phyloP scores from a whole-genome alignment of 352 stramenopile species.

The Phytophthora colocasiae region DNA sequence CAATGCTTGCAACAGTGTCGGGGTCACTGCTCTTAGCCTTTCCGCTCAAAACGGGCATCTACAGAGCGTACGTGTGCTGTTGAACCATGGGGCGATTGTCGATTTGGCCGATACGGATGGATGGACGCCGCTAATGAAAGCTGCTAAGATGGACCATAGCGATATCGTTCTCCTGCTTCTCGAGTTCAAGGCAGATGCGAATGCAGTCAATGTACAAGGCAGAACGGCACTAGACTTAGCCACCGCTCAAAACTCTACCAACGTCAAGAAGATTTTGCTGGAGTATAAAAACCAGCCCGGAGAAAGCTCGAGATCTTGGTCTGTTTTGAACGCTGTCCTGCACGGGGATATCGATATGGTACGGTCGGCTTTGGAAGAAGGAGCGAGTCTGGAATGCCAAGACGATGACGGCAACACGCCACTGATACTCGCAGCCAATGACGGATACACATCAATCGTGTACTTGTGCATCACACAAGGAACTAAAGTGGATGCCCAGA shows the following conservation, averaged over 20 bases:
- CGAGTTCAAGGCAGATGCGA: background rate
- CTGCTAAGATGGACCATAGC: background rate
- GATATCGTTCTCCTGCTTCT: background rate
- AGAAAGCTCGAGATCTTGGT: background rate
- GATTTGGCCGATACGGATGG: constrained; percentile 1
- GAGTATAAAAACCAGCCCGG: background rate
- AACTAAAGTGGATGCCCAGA: background rate
- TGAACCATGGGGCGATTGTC: background rate
- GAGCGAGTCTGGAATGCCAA: background rate
- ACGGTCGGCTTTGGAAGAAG: background rate
- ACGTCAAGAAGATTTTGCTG: background rate
- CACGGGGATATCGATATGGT: background rate
- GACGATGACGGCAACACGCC: constrained; percentile 4
- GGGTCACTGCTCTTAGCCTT: background rate
- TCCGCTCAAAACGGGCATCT: background rate
- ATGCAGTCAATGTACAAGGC: background rate
- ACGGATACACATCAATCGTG: background rate
- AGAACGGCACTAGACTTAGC: constrained; percentile 2
- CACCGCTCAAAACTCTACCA: background rate
- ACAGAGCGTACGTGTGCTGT: background rate
- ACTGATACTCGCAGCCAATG: background rate
- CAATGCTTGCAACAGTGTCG: background rate
- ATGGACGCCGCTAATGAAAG: constrained; percentile 1
- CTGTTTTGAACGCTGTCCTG: constrained; percentile 1
- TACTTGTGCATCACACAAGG: background rate